Base-by-base conservation (phyloP, 768 basidiomycete species). In the Podaxis pistillaris region DNA sequence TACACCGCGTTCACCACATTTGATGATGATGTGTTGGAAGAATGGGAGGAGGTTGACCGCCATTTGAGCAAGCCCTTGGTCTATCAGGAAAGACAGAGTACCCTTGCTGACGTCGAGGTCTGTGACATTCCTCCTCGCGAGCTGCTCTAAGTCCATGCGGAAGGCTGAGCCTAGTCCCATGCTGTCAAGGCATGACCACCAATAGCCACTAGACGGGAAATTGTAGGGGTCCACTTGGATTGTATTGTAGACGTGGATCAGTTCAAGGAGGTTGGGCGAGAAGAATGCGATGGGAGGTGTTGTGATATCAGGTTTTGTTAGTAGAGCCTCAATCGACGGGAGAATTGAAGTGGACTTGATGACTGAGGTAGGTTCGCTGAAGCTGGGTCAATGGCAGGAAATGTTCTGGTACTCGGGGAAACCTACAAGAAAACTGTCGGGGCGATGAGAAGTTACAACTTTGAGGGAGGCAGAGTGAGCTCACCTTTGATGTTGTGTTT, bases 361-460 rank as follows among this genome's bases (percentile, higher is more conserved):
- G n/a, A 89, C 81, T 0, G 95, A 97, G 1, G 97, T 98, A 1
- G 97, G 96, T 74, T 99, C 97, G 72, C 91, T 93, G 65, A n/a
- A 63, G 57, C 38, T 50, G 22, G 38, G 67, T 38, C 63, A 68
- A 66, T 63, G 55, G 49, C 52, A 37, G 33, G 12, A 9, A 22
- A 9, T 22, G 28, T 19, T 37, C 52, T 8, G 22, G 1, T 22
- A 47, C n/a, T 19, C 13, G 17, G 28, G 58, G 13, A 53, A 19
- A 76, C 87, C 67, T 70, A 91, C 90, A 92, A 94, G 71, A 96
- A 89, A 13, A 85, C 93, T 94, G 63, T 19, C 61, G 37, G 62
- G 53, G 38, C 5, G 61, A 61, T 50, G 36, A 41, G 44, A 62
- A 62, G 15, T 38, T 47, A 60, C 68, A 55, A 41, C 52, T 41